A percentile compares a stretch with the other conserved stretches of the same genome.
These are phyloP conservation scores for Anisodus tanguticus DNA, from an alignment of 257 asterid genomes.

Conservation along the genomic window DNA sequence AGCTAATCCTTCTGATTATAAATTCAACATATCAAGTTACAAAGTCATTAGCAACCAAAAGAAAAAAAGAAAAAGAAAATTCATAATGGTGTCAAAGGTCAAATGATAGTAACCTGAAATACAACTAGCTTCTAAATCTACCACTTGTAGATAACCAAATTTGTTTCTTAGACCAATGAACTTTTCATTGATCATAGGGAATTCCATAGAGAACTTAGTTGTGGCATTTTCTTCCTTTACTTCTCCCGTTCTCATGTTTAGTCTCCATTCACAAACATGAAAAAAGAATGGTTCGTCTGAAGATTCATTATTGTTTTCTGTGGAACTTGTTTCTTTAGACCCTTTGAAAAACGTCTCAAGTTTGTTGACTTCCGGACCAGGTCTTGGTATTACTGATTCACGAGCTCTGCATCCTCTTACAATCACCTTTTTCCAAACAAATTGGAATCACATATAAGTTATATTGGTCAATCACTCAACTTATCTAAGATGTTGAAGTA, in stretches of 20 bases:
- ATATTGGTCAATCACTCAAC: conserved; percentile 10
- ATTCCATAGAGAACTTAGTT: conserved; percentile 57
- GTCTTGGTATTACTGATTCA: conserved; percentile 67
- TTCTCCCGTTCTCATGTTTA: conserved; percentile 53
- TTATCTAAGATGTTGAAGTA: background rate
- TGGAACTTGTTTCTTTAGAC: conserved; percentile 36
- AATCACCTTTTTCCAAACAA: conserved; percentile 48
- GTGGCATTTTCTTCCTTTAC: conserved; percentile 57
- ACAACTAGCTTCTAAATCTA: conserved; percentile 49
- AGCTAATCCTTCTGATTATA: background rate
- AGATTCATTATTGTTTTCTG: conserved; percentile 25
- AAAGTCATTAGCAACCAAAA: background rate
- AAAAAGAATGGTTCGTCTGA: conserved; percentile 42
- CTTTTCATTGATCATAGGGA: conserved; percentile 62
- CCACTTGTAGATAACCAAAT: conserved; percentile 60
- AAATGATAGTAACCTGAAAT: conserved; percentile 44
- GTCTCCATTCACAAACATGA: conserved; percentile 69
- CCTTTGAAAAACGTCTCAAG: conserved; percentile 61
- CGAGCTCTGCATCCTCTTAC: conserved; percentile 61
- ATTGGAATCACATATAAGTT: background rate
- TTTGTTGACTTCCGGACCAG: conserved; percentile 58
- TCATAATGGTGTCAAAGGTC: background rate
- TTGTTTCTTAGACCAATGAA: conserved; percentile 45
- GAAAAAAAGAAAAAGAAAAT: background rate
- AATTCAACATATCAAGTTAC: background rate